Evolutionary conservation across 495 filamentous ascomycete species (phyloP).

Genomic region (Trichoderma asperelloides): DNA sequence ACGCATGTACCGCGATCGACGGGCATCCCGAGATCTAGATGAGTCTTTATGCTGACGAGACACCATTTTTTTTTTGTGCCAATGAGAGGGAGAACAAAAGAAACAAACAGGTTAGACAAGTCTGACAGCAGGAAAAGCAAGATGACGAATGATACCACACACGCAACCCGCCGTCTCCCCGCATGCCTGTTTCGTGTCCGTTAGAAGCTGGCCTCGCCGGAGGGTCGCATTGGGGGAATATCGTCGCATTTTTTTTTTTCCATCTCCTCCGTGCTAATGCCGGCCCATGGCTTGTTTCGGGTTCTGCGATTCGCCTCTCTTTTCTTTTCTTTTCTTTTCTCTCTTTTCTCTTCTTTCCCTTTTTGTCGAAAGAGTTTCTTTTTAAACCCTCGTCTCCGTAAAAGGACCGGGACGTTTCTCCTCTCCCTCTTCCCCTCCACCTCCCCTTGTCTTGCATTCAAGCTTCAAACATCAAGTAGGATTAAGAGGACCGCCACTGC

Average conservation of each 20-base stretch:
- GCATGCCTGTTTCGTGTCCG: neutral
- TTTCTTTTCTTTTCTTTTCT: too few species aligned
- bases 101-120: neutral
- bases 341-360: neutral
- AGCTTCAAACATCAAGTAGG: neutral
- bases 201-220: neutral
- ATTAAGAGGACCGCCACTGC: neutral
- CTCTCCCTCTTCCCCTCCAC: neutral
- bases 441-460: neutral
- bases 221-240: neutral
- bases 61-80: neutral
- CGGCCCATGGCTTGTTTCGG: neutral
- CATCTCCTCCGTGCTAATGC: neutral
- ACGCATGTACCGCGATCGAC: neutral
- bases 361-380: neutral
- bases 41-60: neutral
- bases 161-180: neutral
- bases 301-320: neutral
- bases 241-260: neutral
- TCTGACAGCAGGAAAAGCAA: neutral
- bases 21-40: constrained; percentile 7
- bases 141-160: constrained; percentile 1
- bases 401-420: neutral
- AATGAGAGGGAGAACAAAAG: neutral
- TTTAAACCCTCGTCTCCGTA: neutral